A percentile compares a stretch with the other conserved stretches of the same genome.
Evolutionary conservation across 768 basidiomycete genomes (phyloP).

Genomic region (Dendrothele bispora): DNA sequence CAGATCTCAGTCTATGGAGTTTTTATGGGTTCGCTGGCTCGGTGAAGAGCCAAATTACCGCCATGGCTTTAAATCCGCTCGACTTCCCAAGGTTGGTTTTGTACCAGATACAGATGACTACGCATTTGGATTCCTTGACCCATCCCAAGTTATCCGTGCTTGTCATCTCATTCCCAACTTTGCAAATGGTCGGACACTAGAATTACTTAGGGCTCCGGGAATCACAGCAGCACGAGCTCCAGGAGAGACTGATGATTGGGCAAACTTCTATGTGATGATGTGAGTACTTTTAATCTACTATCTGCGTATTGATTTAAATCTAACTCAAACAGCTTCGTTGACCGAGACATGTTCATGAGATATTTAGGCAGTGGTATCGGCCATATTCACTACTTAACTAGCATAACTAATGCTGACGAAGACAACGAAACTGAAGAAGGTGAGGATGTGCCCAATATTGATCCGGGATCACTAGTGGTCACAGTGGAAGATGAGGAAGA

Average conservation of each 20-base stretch:
- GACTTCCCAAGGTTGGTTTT: constrained; percentile 29
- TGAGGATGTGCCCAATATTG: too few species aligned
- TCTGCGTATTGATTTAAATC: not conserved
- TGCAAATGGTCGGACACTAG: constrained; percentile 17
- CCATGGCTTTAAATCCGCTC: constrained; percentile 13
- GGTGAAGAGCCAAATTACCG: constrained; percentile 19
- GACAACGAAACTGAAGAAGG: too few species aligned
- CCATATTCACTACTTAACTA: too few species aligned
- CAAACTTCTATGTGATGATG: constrained; percentile 36
- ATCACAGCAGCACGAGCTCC: constrained; percentile 3
- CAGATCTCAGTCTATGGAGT: constrained; percentile 19
- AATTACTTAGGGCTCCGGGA: constrained; percentile 6
- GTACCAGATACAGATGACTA: constrained; percentile 22
- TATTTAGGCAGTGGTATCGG: constrained; percentile 20
- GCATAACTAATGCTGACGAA: too few species aligned
- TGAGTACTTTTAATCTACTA: constrained; percentile 22
- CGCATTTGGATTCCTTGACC: constrained; percentile 37
- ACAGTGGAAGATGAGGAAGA: too few species aligned
- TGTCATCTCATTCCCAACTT: constrained; percentile 33
- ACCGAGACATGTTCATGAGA: constrained; percentile 24
- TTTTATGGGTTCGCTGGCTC: constrained; percentile 43
- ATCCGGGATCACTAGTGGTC: too few species aligned
- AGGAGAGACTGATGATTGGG: constrained; percentile 21
- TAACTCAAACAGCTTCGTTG: constrained; percentile 16
- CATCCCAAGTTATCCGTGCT: constrained; percentile 21